Conservation (phyloP, 345 rosid genomes). For the Cochlearia excelsa region DNA sequence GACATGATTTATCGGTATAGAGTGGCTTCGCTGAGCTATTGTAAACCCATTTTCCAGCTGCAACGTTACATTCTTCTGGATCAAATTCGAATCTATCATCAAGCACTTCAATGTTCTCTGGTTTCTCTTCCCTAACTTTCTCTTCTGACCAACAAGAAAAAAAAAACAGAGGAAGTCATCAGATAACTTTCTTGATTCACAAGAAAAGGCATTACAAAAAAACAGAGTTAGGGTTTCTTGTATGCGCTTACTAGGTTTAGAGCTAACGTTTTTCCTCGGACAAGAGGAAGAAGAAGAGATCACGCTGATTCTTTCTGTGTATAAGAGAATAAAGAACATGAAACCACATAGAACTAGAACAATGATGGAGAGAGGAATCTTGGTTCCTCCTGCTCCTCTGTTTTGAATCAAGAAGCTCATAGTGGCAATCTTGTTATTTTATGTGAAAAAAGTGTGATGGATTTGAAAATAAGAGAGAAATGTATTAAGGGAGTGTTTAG, state of each 20-base stretch:
- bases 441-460: background rate
- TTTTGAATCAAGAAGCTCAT: constrained; percentile 47
- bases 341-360: constrained; percentile 46
- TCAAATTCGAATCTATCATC: constrained; percentile 88
- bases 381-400: constrained; percentile 42
- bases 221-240: background rate
- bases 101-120: constrained; percentile 39
- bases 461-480: constrained; percentile 27
- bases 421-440: constrained; percentile 6
- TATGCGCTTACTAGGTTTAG: constrained; percentile 54
- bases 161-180: background rate
- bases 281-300: constrained; percentile 48
- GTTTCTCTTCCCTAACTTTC: constrained; percentile 30
- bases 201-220: background rate
- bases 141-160: constrained; percentile 11
- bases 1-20: constrained; percentile 77
- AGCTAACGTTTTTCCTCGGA: constrained; percentile 39
- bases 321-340: constrained; percentile 59
- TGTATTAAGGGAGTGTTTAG: constrained; percentile 30
- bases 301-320: constrained; percentile 50
- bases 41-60: constrained; percentile 76
- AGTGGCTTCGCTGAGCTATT: constrained; percentile 58
- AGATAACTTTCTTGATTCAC: background rate
- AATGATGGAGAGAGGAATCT: constrained; percentile 56
- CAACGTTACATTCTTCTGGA: constrained; percentile 76